A percentile compares a stretch with the other conserved stretches of the same genome.
phyloP scores from a whole-genome alignment of 768 basidiomycete genomes.

The Clathrus columnatus region DNA sequence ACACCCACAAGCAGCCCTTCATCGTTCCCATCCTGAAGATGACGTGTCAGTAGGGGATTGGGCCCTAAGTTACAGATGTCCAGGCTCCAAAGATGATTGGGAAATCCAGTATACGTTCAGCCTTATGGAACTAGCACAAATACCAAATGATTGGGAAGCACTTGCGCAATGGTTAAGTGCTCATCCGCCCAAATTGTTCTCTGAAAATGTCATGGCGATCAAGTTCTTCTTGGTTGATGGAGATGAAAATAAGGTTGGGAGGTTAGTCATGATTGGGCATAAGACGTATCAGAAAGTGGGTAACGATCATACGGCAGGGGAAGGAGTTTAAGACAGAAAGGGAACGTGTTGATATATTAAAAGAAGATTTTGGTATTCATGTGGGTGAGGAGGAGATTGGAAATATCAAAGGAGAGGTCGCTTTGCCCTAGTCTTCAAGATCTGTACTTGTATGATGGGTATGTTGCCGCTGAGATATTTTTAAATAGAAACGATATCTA shows the following conservation, averaged over 20 bases:
- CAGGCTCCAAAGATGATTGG: constrained; percentile 3
- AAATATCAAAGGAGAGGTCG: background rate
- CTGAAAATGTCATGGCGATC: background rate
- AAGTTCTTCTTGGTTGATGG: background rate
- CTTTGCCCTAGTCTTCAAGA: too few relatives aligned
- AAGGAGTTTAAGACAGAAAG: constrained; percentile 4
- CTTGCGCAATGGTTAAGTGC: constrained; percentile 3
- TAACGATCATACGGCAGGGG: too few relatives aligned
- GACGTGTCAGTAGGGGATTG: background rate
- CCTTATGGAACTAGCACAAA: background rate
- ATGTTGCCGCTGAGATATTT: background rate
- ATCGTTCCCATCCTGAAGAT: background rate
- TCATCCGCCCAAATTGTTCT: background rate
- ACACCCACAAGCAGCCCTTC: background rate
- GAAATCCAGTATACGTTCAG: background rate
- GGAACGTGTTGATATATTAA: constrained; percentile 1
- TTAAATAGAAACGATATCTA: too few relatives aligned
- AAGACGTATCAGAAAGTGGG: background rate
- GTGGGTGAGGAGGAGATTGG: background rate
- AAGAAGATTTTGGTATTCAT: constrained; percentile 6
- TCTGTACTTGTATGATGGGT: too few relatives aligned
- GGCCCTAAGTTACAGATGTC: constrained; percentile 4
- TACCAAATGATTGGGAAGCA: background rate
- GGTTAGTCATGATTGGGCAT: background rate
- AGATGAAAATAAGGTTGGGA: background rate